Evolutionary conservation across 2,329 filamentous ascomycete species (phyloP), one percentile per base, ranked within the genome.

Genomic region (Xylariaceae sp.): DNA sequence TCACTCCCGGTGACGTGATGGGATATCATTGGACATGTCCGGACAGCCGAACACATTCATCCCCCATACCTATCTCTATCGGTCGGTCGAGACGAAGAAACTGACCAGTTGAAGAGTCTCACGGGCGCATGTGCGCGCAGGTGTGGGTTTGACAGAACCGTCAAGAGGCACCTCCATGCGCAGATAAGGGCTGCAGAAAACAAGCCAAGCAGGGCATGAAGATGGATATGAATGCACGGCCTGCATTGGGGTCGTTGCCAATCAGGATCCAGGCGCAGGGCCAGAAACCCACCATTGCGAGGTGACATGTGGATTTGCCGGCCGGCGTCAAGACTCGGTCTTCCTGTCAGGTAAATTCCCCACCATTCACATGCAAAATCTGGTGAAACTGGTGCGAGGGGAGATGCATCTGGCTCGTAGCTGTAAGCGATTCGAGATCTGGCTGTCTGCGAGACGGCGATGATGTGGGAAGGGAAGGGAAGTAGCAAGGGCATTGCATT

Each of bases 91-190:
- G 47, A 30, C 23, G 41, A 41, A 8, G 11, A 54, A 37, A 50
- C 11, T 18, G 48, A 23, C 60, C 61, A 58, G 58, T 23, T 62
- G 64, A 61, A 64, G 57, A 45, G 58, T 58, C 49, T 55, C n/a
- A 44, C 48, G 58, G 56, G 61, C 62, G 56, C 55, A 61, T 50
- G 52, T 58, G 52, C 41, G 47, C 41, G 58, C 55, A 57, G 53
- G 44, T 56, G 52, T 51, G 57, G 51, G 58, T 55, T 51, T 37
- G 58, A 54, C 35, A 47, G 45, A 50, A 30, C 23, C 57, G 23
- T 35, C 48, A 47, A 59, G 45, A 44, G 23, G 23, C 41, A 44
- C 41, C 41, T 56, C 58, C 56, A 60, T 58, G 62, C 60, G 57
- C 55, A 59, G 37, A 45, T 53, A 57, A 51, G 62, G 57, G 49